Evolutionary conservation across 805 yeast species (phyloP).

Genomic region (Candida sphagnicola): DNA sequence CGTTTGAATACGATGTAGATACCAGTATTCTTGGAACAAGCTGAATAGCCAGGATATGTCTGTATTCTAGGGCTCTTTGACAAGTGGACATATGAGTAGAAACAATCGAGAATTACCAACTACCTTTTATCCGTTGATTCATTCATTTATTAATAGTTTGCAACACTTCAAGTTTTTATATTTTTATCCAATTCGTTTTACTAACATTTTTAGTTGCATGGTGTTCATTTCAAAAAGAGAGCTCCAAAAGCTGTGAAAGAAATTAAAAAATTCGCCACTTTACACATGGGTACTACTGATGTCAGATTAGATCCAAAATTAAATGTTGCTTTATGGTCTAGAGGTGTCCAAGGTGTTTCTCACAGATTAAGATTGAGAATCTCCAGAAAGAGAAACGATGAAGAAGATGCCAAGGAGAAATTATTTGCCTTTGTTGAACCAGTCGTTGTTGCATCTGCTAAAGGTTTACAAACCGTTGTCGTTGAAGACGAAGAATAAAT

Average conservation of each 20-base stretch:
- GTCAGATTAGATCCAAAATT: conserved; percentile 98
- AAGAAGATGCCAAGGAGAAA: conserved; percentile 98
- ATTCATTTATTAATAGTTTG: too few species aligned
- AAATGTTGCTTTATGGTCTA: conserved; percentile 98
- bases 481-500: conserved; percentile 67
- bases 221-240: conserved; percentile 98
- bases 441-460: conserved; percentile 88
- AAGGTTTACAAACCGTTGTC: conserved; percentile 97
- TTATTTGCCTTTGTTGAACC: conserved; percentile 98
- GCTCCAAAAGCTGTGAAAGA: conserved; percentile 99
- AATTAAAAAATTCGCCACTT: conserved; percentile 96
- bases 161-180: too few species aligned
- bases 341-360: conserved; percentile 99
- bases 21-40: too few species aligned
- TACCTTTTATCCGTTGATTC: too few species aligned
- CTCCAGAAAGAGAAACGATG: conserved; percentile 99
- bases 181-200: conserved; percentile 14
- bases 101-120: not conserved
- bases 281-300: conserved; percentile 99
- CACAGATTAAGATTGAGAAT: conserved; percentile 97
- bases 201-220: conserved; percentile 80
- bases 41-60: too few species aligned
- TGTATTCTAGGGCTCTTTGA: too few species aligned
- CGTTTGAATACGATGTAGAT: too few species aligned
- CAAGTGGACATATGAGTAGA: too few species aligned